Evolutionary conservation across 2,329 filamentous ascomycete species (phyloP).

Genomic region (Talaromyces sp.): DNA sequence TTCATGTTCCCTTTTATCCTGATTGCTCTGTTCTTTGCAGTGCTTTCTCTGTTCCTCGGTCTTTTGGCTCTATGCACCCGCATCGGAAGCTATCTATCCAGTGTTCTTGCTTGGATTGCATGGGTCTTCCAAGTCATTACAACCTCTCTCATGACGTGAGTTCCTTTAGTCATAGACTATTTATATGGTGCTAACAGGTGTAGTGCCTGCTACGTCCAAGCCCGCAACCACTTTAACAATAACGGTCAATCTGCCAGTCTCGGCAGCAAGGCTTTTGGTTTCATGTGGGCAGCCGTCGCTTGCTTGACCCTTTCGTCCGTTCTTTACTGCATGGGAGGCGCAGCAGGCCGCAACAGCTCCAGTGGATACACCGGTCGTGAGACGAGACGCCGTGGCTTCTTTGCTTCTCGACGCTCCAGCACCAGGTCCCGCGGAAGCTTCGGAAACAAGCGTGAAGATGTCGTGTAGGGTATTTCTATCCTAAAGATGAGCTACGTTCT

Average conservation of each 20-base stretch:
- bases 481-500: background rate
- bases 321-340: constrained; percentile 53
- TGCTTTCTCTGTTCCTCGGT: constrained; percentile 45
- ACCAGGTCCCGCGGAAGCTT: constrained; percentile 16
- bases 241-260: constrained; percentile 50
- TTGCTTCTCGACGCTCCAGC: constrained; percentile 22
- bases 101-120: constrained; percentile 51
- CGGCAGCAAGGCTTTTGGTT: constrained; percentile 57
- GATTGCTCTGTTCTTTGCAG: constrained; percentile 73
- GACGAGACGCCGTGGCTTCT: constrained; percentile 38
- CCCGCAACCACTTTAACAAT: constrained; percentile 53
- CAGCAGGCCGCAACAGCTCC: constrained; percentile 28
- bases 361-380: constrained; percentile 36
- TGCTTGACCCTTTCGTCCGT: constrained; percentile 55
- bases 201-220: constrained; percentile 59
- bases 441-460: constrained; percentile 14
- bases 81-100: constrained; percentile 50
- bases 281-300: constrained; percentile 59
- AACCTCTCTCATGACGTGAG: constrained; percentile 62
- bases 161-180: background rate
- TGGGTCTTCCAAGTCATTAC: constrained; percentile 58
- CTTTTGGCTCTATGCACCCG: constrained; percentile 51
- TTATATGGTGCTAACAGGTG: background rate
- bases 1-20: constrained; percentile 93
- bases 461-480: constrained; percentile 2